Evolutionary conservation across 2,329 filamentous ascomycete genomes (phyloP).

Genomic region (Arthroderma uncinatum): DNA sequence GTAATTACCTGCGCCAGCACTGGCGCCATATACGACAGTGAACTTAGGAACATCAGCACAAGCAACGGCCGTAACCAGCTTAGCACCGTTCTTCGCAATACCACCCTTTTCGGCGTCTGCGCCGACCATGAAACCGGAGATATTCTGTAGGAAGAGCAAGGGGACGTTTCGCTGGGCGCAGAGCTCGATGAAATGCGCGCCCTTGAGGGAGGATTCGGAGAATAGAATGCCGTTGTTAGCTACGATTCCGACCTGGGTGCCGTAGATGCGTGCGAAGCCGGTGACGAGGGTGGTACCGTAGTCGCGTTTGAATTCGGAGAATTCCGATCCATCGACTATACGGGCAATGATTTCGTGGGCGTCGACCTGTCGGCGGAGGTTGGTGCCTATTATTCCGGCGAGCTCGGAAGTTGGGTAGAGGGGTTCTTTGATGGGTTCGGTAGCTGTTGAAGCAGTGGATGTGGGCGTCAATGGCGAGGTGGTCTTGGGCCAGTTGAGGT

Average conservation of each 20-base stretch:
- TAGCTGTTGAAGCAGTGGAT: constrained; percentile 17
- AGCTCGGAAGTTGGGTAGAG: constrained; percentile 71
- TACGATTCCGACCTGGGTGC: constrained; percentile 81
- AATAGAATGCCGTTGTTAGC: constrained; percentile 96
- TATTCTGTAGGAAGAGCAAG: constrained; percentile 90
- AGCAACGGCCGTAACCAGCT: constrained; percentile 88
- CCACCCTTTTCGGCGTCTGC: constrained; percentile 83
- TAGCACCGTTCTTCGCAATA: constrained; percentile 95
- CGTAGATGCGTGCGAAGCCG: constrained; percentile 81
- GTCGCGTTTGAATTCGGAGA: constrained; percentile 87
- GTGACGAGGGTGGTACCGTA: constrained; percentile 86
- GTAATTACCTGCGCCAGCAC: constrained; percentile 91
- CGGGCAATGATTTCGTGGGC: constrained; percentile 86
- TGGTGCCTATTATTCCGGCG: constrained; percentile 78
- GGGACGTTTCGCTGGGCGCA: constrained; percentile 84
- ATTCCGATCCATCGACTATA: constrained; percentile 80
- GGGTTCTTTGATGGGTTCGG: constrained; percentile 54
- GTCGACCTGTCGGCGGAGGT: constrained; percentile 72
- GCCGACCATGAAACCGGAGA: constrained; percentile 97
- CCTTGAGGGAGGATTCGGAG: constrained; percentile 78
- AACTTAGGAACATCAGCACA: constrained; percentile 94
- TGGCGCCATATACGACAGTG: constrained; percentile 88
- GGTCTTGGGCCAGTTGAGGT: constrained; percentile 72
- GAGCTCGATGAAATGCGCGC: constrained; percentile 92
- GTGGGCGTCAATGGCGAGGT: constrained; percentile 22